phyloP scores from a whole-genome alignment of 2,329 filamentous ascomycete genomes.

The Cordyceps cicadae region DNA sequence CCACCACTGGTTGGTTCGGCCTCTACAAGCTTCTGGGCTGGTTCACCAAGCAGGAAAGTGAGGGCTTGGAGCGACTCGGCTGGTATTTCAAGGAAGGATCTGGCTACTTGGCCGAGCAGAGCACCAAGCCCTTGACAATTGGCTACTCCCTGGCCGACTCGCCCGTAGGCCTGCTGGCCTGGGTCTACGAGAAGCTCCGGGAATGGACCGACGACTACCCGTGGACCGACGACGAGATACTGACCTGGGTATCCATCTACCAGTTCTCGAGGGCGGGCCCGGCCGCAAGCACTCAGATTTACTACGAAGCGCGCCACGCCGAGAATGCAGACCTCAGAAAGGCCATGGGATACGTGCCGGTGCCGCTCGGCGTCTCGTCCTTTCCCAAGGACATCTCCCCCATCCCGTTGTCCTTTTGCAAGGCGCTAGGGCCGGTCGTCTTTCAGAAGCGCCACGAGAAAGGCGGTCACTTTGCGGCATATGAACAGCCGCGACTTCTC shows the following conservation, averaged over 20 bases:
- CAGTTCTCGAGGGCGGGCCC: slow-evolving; percentile 62
- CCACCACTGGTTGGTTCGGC: slow-evolving; percentile 38
- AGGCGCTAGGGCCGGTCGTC: slow-evolving; percentile 50
- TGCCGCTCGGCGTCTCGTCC: slow-evolving; percentile 39
- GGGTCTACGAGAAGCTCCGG: slow-evolving; percentile 75
- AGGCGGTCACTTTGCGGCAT: slow-evolving; percentile 55
- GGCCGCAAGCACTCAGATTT: slow-evolving; percentile 59
- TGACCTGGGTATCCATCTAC: slow-evolving; percentile 69
- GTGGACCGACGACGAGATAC: slow-evolving; percentile 69
- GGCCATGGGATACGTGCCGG: slow-evolving; percentile 22
- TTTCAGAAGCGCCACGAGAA: slow-evolving; percentile 41
- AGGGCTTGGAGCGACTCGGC: slow-evolving; percentile 40
- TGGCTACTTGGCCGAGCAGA: slow-evolving; percentile 27
- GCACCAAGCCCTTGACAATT: slow-evolving; percentile 65
- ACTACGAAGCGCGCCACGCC: slow-evolving; percentile 56
- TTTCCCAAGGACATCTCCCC: slow-evolving; percentile 53
- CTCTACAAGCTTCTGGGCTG: slow-evolving; percentile 4
- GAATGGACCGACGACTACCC: slow-evolving; percentile 66
- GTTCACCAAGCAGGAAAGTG: slow-evolving; percentile 33
- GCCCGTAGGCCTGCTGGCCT: slow-evolving; percentile 62
- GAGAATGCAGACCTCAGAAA: slow-evolving; percentile 15
- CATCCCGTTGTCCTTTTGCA: slow-evolving; percentile 25
- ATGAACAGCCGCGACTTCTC: slow-evolving; percentile 46
- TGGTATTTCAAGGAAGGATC: slow-evolving; percentile 52
- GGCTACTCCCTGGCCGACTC: slow-evolving; percentile 62